Base-by-base conservation (phyloP, 2,329 filamentous ascomycete genomes). In the Bipolaris gigantea region DNA sequence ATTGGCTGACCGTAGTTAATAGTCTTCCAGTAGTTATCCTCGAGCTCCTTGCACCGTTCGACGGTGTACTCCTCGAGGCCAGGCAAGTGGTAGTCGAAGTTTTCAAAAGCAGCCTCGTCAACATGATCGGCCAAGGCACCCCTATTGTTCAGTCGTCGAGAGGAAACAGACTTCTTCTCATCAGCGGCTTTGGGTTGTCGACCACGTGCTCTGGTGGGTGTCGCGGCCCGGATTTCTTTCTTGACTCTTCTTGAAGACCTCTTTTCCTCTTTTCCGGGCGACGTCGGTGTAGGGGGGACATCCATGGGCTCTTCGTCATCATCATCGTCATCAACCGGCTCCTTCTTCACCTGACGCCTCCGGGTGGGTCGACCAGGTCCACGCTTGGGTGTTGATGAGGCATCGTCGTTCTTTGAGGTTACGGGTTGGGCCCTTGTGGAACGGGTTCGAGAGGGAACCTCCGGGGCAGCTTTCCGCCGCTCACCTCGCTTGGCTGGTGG, bases 1-100 rank as follows among this genome's bases (percentile, higher is more conserved):
- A 99, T 85, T 0, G 94, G 94, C 52, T 90, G 88, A 42, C 93
- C 95, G 76, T 95, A 99, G 19, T 92, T 97, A 58, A 99, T 81
- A 0, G 91, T 96, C 76, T 95, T 97, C 94, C 94, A 99, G 77
- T 99, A 99, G 39, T 88, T 88, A 48, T 90, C 88, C 75, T 99
- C 94, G 5, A 99, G 82, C 71, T 99, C 94, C 64, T 95, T 91
- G 71, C 94, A 97, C 55, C 95, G 85, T 73, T 97, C 93, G 0
- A 88, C 83, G 0, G 92, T 96, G 71, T 89, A 99, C 49, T 97
- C 91, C 5, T 92, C 89, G 30, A 91, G 83, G 62, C 84, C 81
- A 42, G 93, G 87, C 76, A 97, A 89, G 44, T 85, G 86, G 72
- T 97, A 97, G 71, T 97, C 89, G 72, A 96, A 99, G 61, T 89